Conservation (phyloP, 768 basidiomycete species). For the Pholiota microspora region DNA sequence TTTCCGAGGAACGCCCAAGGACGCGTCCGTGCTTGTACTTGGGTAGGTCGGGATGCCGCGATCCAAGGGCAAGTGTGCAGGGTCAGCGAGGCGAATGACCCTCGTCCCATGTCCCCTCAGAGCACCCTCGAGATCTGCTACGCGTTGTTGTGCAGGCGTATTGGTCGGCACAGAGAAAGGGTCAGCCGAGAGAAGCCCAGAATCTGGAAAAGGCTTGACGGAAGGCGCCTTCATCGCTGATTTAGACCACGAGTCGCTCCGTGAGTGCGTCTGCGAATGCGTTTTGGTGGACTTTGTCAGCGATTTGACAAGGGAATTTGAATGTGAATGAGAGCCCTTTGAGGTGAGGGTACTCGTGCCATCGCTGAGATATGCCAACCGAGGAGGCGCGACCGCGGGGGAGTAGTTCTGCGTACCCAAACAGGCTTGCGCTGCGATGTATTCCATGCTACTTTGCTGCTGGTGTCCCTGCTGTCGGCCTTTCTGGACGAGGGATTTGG, state of each 20-base stretch:
- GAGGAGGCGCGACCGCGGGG: conserved; percentile 33
- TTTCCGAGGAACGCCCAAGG: conserved; percentile 1
- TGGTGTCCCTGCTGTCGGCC: conserved; percentile 23
- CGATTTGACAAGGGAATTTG: conserved; percentile 36
- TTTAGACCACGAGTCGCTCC: conserved; percentile 43
- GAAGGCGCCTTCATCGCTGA: conserved; percentile 37
- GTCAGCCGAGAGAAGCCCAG: not conserved
- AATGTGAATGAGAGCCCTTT: conserved; percentile 31
- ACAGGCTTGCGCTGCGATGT: conserved; percentile 63
- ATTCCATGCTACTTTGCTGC: conserved; percentile 45
- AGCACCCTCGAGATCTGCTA: conserved; percentile 35
- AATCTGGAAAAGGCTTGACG: conserved; percentile 22
- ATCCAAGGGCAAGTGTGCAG: conserved; percentile 33
- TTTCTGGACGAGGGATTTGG: conserved; percentile 51
- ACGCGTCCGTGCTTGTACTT: not conserved
- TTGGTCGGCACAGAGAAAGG: not conserved
- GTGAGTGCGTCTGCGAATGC: conserved; percentile 37
- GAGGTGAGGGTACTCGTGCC: conserved; percentile 13
- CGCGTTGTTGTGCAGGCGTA: conserved; percentile 10
- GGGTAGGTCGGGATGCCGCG: conserved; percentile 12
- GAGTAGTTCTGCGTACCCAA: conserved; percentile 62
- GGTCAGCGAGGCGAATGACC: conserved; percentile 42
- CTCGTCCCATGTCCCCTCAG: conserved; percentile 38
- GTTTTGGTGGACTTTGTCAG: conserved; percentile 32
- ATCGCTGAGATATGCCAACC: conserved; percentile 19